Percentiles rank a stretch among this genome's conserved stretches.
These are phyloP conservation scores for Myxozyma nipponensis DNA, from an alignment of 805 yeast species.

Conservation along the genomic window DNA sequence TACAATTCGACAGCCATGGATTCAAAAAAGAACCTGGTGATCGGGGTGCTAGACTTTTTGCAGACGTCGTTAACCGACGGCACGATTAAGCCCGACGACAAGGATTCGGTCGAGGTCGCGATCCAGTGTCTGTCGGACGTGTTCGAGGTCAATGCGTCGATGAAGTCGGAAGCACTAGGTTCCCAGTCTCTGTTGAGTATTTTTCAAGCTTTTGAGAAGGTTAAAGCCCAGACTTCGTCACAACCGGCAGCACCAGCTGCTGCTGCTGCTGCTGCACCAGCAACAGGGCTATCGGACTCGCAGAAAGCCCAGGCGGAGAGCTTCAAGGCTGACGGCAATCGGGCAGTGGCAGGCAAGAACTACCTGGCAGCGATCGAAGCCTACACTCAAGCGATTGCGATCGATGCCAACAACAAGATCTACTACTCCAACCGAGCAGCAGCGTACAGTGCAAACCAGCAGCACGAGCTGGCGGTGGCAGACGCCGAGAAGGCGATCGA, in stretches of 20 bases:
- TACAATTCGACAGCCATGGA: too few species aligned
- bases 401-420: conserved; percentile 70
- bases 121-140: conserved; percentile 76
- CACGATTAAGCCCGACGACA: conserved; percentile 68
- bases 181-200: conserved; percentile 47
- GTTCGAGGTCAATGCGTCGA: conserved; percentile 57
- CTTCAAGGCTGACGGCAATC: conserved; percentile 82
- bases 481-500: conserved; percentile 83
- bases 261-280: conserved; percentile 32
- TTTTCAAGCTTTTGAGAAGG: conserved; percentile 46
- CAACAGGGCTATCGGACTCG: conserved; percentile 35
- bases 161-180: conserved; percentile 34
- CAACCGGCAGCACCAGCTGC: conserved; percentile 28
- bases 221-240: conserved; percentile 20
- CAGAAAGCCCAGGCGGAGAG: conserved; percentile 76
- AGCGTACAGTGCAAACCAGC: conserved; percentile 74
- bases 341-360: conserved; percentile 74
- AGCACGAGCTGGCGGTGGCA: conserved; percentile 70
- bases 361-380: conserved; percentile 67
- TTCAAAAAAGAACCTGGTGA: conserved; percentile 43
- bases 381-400: conserved; percentile 74
- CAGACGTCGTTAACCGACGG: conserved; percentile 55
- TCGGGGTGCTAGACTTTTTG: conserved; percentile 70
- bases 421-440: conserved; percentile 95
- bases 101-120: conserved; percentile 90